Conservation (phyloP, 2,329 filamentous ascomycete species). For the Pyrenophora graminea region DNA sequence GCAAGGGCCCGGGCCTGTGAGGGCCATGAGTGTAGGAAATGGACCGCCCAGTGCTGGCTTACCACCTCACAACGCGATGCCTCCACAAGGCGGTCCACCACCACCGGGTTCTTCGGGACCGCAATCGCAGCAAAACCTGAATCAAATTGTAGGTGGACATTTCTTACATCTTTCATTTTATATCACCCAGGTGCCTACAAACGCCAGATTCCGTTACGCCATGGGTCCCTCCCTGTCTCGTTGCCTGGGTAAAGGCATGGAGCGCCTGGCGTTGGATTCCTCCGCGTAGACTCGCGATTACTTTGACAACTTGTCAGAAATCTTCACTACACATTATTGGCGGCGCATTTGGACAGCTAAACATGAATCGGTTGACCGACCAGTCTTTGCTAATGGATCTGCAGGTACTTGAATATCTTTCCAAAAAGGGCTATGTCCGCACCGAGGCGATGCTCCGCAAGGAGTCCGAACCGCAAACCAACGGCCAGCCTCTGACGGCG, state of each 20-base stretch:
- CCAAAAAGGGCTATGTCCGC: slow-evolving; percentile 90
- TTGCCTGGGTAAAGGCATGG: no score
- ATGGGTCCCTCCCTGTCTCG: no score
- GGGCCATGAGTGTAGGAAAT: slow-evolving; percentile 49
- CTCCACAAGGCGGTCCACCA: slow-evolving; percentile 53
- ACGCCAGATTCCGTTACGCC: no score
- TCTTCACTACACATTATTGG: background rate
- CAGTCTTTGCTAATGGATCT: slow-evolving; percentile 7
- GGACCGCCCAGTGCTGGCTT: slow-evolving; percentile 49
- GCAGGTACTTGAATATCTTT: slow-evolving; percentile 88
- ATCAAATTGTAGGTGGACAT: slow-evolving; percentile 82
- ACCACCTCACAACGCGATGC: slow-evolving; percentile 50
- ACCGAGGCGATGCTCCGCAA: slow-evolving; percentile 92
- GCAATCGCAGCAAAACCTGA: slow-evolving; percentile 86
- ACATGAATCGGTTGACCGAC: background rate
- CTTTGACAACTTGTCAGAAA: no score
- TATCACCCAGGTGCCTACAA: no score
- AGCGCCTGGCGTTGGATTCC: no score
- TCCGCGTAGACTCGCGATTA: no score
- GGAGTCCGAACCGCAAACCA: slow-evolving; percentile 84
- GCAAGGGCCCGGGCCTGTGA: slow-evolving; percentile 41
- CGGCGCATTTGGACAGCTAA: background rate
- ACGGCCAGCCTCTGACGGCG: slow-evolving; percentile 73
- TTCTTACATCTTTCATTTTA: background rate
- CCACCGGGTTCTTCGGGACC: slow-evolving; percentile 52